A percentile compares a stretch with the other conserved stretches of the same genome.
phyloP scores from a whole-genome alignment of 805 yeast species.

The Torulaspora delbrueckii region DNA sequence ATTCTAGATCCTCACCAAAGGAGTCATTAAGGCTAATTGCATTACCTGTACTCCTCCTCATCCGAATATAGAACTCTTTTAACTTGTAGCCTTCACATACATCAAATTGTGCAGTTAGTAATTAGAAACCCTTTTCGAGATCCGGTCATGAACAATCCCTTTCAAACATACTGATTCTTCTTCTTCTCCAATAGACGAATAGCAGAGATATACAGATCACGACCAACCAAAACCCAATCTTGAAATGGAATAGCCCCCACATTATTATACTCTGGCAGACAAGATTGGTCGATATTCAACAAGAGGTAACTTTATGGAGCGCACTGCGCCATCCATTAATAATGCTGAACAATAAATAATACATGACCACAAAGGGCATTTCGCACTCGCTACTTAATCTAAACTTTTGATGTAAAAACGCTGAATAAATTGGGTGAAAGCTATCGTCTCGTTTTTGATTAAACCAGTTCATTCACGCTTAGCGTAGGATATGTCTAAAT shows the following conservation, averaged over 20 bases:
- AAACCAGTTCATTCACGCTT: slow-evolving; percentile 21
- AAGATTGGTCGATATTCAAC: not conserved
- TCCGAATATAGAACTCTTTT: slow-evolving; percentile 15
- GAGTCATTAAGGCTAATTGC: slow-evolving; percentile 26
- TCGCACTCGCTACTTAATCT: not conserved
- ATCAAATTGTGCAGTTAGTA: slow-evolving; percentile 1
- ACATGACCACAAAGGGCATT: not conserved
- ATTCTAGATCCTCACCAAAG: slow-evolving; percentile 47
- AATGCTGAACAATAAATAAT: not conserved
- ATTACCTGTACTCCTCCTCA: slow-evolving; percentile 28
- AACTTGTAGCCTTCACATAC: slow-evolving; percentile 13
- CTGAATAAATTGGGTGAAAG: not conserved
- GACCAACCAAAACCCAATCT: slow-evolving; percentile 9
- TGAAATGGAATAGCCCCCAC: slow-evolving; percentile 4
- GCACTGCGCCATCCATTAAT: not conserved
- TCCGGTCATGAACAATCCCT: not conserved
- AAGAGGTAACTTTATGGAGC: not conserved
- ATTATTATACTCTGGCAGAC: not conserved
- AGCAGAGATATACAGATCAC: slow-evolving; percentile 2
- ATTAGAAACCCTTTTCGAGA: not conserved
- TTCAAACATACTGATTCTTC: slow-evolving; percentile 16
- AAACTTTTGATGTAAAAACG: slow-evolving; percentile 3
- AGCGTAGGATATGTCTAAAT: slow-evolving; percentile 65
- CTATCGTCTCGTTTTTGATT: not conserved
- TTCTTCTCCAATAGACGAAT: slow-evolving; percentile 9